Evolutionary conservation across 345 rosid genomes (phyloP).

Genomic region (Carallia pectinifolia): DNA sequence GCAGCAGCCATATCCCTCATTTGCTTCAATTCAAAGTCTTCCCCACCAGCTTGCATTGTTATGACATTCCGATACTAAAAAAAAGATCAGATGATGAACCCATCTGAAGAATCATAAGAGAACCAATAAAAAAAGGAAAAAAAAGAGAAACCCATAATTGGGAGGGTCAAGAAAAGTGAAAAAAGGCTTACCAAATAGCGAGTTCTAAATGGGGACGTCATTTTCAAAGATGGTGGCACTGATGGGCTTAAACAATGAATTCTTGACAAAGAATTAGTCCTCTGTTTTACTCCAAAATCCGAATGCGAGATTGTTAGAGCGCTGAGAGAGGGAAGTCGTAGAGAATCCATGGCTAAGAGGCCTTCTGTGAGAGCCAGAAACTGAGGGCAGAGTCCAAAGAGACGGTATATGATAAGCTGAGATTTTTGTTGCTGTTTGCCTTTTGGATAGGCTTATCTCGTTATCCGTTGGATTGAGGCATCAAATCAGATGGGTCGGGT

Average conservation of each 20-base stretch:
- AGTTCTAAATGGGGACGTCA: slow-evolving; percentile 10
- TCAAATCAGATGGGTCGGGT: too few relatives aligned
- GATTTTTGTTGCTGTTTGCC: not conserved
- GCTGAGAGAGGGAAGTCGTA: slow-evolving; percentile 41
- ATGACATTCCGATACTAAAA: slow-evolving; percentile 41
- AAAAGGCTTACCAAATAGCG: slow-evolving; percentile 26
- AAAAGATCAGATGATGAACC: not conserved
- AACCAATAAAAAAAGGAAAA: not conserved
- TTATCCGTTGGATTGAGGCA: not conserved
- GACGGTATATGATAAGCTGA: not conserved
- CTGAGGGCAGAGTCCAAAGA: not conserved
- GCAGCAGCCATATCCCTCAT: slow-evolving; percentile 92
- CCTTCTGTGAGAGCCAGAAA: not conserved
- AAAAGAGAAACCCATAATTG: slow-evolving; percentile 8
- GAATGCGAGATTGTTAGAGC: slow-evolving; percentile 19
- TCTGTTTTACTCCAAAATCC: slow-evolving; percentile 9
- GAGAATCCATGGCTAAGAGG: slow-evolving; percentile 33
- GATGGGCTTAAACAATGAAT: slow-evolving; percentile 21
- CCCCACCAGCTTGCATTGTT: slow-evolving; percentile 59
- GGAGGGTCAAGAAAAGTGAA: slow-evolving; percentile 12
- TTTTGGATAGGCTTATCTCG: not conserved
- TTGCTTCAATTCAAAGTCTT: slow-evolving; percentile 80
- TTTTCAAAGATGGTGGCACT: slow-evolving; percentile 18
- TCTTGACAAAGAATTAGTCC: slow-evolving; percentile 11
- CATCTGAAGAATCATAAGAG: not conserved